Conservation (phyloP, 352 stramenopile genomes). For the Globisporangium parvum region DNA sequence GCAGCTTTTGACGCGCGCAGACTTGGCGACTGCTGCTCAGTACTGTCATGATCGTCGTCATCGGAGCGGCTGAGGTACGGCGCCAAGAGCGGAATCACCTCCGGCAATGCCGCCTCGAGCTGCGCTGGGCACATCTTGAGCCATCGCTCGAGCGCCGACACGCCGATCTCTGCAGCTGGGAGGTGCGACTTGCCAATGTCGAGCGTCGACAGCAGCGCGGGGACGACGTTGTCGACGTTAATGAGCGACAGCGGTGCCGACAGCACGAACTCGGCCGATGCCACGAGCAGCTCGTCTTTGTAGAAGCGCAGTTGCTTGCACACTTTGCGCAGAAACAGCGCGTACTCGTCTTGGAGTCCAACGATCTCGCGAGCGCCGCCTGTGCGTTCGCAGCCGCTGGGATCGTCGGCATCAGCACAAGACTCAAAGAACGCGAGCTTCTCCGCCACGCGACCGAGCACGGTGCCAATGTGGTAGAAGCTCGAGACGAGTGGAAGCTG, state of each 20-base stretch:
- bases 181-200: conserved; percentile 59
- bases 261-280: conserved; percentile 53
- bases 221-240: conserved; percentile 19
- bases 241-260: conserved; percentile 38
- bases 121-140: conserved; percentile 19
- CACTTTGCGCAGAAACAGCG: conserved; percentile 35
- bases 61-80: conserved; percentile 48
- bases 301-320: conserved; percentile 59
- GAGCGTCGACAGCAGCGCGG: conserved; percentile 42
- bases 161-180: conserved; percentile 46
- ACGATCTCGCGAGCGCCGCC: neutral
- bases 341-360: conserved; percentile 22
- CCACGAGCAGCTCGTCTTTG: conserved; percentile 70
- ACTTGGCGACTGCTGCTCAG: neutral
- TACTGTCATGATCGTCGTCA: conserved; percentile 10
- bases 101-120: conserved; percentile 28
- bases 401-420: neutral
- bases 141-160: conserved; percentile 56
- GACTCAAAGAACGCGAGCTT: conserved; percentile 20
- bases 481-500: conserved; percentile 45
- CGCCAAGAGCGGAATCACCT: conserved; percentile 39
- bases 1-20: conserved; percentile 8
- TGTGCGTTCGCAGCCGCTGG: no score
- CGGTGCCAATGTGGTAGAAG: conserved; percentile 52
- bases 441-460: conserved; percentile 27